Percentiles rank a stretch among this genome's conserved stretches.
Evolutionary conservation across 2,329 filamentous ascomycete genomes (phyloP).

Genomic region (Pseudogymnoascus destructans): DNA sequence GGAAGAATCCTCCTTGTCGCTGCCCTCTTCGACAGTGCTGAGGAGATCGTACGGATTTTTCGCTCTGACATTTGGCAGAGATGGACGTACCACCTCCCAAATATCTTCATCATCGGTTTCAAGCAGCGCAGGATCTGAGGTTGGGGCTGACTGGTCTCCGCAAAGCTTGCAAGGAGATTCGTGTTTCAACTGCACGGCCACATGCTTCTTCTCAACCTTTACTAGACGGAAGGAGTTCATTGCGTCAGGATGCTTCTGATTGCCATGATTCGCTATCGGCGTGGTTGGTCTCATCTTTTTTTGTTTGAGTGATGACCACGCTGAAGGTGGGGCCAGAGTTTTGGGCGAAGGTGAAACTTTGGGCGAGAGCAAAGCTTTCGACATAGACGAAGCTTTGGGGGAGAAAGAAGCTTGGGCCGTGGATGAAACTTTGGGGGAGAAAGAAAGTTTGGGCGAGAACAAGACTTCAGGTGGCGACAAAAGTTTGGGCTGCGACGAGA

Average conservation of each 20-base stretch:
- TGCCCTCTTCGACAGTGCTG: not conserved
- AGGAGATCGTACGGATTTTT: constrained; percentile 1
- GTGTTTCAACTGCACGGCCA: not conserved
- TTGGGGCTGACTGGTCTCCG: not conserved
- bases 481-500: not conserved
- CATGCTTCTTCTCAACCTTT: not conserved
- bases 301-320: not conserved
- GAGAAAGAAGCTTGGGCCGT: not conserved
- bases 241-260: not conserved
- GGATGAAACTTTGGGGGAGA: not conserved
- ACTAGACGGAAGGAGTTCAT: not conserved
- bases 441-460: not conserved
- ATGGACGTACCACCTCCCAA: not conserved
- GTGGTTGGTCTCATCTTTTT: not conserved
- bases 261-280: not conserved
- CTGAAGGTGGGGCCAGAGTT: not conserved
- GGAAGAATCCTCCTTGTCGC: not conserved
- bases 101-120: not conserved
- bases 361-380: not conserved
- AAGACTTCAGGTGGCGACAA: not conserved
- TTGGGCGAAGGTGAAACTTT: not conserved
- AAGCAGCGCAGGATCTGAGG: not conserved
- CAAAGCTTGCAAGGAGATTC: not conserved
- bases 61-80: not conserved
- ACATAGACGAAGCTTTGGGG: no score